Evolutionary conservation across 306 rosid species (phyloP), one percentile per base, ranked within the genome.

Genomic region (Malus sieversii): DNA sequence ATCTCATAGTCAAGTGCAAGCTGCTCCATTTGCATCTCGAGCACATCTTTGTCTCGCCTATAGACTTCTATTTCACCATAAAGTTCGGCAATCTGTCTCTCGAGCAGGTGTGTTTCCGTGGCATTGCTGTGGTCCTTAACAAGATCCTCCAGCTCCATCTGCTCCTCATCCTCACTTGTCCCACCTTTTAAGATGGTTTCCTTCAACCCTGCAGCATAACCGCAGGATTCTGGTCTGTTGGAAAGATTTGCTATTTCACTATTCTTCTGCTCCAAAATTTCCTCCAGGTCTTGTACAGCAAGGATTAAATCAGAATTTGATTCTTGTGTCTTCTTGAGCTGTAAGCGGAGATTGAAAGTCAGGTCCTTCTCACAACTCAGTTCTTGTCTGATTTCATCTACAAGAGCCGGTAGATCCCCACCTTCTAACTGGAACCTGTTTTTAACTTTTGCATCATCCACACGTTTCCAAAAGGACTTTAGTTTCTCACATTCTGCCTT

Each of bases 1-100:
- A 96, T 90, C 85, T 96, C 99, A 83, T 89, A 92, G 87, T 96
- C 99, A 32, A 96, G 91, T 14, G 97, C 99, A 79, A 96, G 96
- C 80, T 96, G 99, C 86, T 92, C 99, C 87, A 96, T 83, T 77
- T 90, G 98, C 93, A 90, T 88, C 84, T 96, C 99, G 30, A 96
- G 80, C 78, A 92, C 99, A 75, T 96, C 99, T 86, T 86, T 96
- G 82, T 96, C 96, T 86, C 94, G 87, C 62, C 91, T 87, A 61
- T 89, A 88, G 77, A 89, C 84, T 77, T 96, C 99, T 44, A 96
- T 86, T 87, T 96, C 98, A 25, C 93, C 81, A 68, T 84, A 82
- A 71, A 96, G 90, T 75, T 92, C 97, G 62, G 82, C 78, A 52
- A 92, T 83, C 82, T 90, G 90, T 64, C 84, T 86, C 85, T 89